phyloP scores from a whole-genome alignment of 345 rosid genomes.

The Populus euphratica region DNA sequence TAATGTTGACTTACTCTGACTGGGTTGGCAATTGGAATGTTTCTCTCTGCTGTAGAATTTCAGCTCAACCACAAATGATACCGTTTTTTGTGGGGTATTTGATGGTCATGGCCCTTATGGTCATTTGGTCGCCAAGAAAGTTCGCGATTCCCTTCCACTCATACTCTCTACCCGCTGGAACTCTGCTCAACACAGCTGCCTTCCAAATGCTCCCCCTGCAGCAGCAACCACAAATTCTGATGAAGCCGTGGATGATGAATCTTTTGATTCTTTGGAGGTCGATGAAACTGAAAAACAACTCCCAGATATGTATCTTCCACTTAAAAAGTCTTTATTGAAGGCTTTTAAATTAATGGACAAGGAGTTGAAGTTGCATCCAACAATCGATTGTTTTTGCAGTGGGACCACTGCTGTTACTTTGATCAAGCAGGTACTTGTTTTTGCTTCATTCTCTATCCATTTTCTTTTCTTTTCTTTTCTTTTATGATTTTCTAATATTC shows the following conservation, averaged over 20 bases:
- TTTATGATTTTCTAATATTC: not conserved
- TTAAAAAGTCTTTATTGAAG: conserved; percentile 64
- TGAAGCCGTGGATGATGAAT: conserved; percentile 62
- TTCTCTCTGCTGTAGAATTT: conserved; percentile 51
- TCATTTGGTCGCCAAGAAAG: conserved; percentile 92
- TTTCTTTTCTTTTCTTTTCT: not conserved
- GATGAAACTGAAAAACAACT: conserved; percentile 42
- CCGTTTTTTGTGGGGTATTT: conserved; percentile 84
- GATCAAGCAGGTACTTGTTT: conserved; percentile 67
- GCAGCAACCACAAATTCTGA: conserved; percentile 31
- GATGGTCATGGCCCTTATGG: conserved; percentile 98
- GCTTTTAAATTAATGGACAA: conserved; percentile 81
- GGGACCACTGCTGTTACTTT: conserved; percentile 90
- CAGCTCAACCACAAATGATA: conserved; percentile 57
- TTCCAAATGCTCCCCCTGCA: conserved; percentile 14
- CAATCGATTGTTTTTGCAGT: conserved; percentile 95
- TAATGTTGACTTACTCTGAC: not conserved
- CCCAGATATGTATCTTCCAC: conserved; percentile 61
- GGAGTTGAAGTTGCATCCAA: conserved; percentile 77
- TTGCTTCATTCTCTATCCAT: not conserved
- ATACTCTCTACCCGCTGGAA: conserved; percentile 59
- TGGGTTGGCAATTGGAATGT: conserved; percentile 22
- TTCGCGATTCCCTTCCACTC: conserved; percentile 76
- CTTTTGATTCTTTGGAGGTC: conserved; percentile 44
- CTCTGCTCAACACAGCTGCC: conserved; percentile 29